phyloP scores from a whole-genome alignment of 2,329 filamentous ascomycete species.

The Penicillium sp. region DNA sequence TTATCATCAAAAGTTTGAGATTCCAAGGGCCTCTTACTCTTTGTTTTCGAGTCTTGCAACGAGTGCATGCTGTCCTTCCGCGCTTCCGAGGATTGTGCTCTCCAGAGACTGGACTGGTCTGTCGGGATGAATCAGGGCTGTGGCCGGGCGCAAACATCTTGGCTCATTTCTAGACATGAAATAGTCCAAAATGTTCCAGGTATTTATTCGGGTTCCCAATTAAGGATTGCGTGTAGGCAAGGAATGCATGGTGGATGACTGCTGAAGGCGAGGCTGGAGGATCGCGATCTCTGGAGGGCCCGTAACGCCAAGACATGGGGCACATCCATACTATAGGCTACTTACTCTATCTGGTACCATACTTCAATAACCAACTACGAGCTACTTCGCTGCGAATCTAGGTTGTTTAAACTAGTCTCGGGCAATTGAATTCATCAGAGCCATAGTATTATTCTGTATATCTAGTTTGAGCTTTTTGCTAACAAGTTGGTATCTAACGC shows the following conservation, averaged over 20 bases:
- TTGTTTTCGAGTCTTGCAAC: slow-evolving; percentile 55
- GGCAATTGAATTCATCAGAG: no score
- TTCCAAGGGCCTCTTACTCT: slow-evolving; percentile 40
- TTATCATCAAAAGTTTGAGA: background rate
- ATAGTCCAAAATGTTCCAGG: background rate
- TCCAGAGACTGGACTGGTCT: slow-evolving; percentile 35
- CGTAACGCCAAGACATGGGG: slow-evolving; percentile 16
- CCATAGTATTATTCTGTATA: background rate
- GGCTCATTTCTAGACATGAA: background rate
- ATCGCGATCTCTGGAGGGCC: background rate
- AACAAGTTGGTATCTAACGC: slow-evolving; percentile 20
- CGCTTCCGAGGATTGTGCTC: slow-evolving; percentile 53
- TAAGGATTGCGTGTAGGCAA: background rate
- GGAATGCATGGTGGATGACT: background rate
- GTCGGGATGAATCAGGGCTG: slow-evolving; percentile 28
- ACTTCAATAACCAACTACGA: background rate
- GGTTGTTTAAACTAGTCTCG: background rate
- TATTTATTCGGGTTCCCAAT: background rate
- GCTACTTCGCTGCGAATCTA: background rate
- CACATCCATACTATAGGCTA: background rate
- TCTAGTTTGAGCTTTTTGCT: background rate
- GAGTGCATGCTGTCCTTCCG: slow-evolving; percentile 53
- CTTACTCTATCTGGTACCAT: background rate
- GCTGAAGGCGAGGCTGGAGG: background rate
- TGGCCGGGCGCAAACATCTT: slow-evolving; percentile 27